A percentile compares a stretch with the other conserved stretches of the same genome.
Conservation (phyloP, 164 flowering plant genomes). For the Annona cherimola region DNA sequence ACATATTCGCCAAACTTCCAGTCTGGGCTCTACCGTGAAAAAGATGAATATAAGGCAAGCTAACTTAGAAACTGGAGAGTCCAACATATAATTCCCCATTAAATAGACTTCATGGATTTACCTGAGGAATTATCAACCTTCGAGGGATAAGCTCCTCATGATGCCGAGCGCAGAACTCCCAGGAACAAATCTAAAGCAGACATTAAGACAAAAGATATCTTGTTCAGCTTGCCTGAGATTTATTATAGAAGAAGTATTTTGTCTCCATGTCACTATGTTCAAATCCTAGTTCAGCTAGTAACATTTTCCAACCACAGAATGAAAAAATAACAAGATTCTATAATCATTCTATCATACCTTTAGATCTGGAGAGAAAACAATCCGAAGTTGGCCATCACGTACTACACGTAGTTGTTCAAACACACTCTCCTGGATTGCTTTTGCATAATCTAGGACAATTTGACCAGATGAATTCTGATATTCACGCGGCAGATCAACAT, state of each 20-base stretch:
- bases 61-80: background rate
- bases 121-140: slow-evolving; percentile 83
- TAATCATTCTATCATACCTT: slow-evolving; percentile 45
- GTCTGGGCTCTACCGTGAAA: background rate
- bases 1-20: background rate
- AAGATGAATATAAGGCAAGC: background rate
- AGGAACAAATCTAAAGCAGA: slow-evolving; percentile 69
- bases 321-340: no score
- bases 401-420: slow-evolving; percentile 97
- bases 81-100: background rate
- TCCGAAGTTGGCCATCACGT: slow-evolving; percentile 94
- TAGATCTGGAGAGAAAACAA: slow-evolving; percentile 82
- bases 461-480: slow-evolving; percentile 87
- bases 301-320: no score
- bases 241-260: no score
- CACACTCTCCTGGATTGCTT: slow-evolving; percentile 97
- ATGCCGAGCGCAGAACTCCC: slow-evolving; percentile 98
- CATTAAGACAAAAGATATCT: background rate
- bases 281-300: no score
- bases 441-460: slow-evolving; percentile 91
- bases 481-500: slow-evolving; percentile 95
- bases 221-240: no score
- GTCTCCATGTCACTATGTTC: no score
- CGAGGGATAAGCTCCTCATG: slow-evolving; percentile 97
- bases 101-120: slow-evolving; percentile 15